Evolutionary conservation across 768 basidiomycete genomes (phyloP), one percentile per base, ranked within the genome.

Genomic region (Atractiella rhizophila): DNA sequence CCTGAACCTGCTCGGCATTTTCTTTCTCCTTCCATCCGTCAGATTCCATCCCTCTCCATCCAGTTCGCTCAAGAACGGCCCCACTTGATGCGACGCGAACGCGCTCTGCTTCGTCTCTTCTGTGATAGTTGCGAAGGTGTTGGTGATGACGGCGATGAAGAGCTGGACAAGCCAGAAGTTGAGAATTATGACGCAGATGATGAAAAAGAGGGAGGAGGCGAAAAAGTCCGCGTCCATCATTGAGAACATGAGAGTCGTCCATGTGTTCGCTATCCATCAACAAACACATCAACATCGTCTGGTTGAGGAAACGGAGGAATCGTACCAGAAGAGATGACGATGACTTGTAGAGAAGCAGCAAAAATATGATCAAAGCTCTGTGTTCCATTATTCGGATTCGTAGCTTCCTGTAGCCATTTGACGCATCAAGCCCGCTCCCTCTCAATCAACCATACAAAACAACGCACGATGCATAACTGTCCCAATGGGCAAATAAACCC

Each of bases 71-170:
- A 12, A 41, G n/a, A 7, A 34, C 23, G 18, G 16, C 23, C 19
- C 18, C 32, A 23, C 16, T 16, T 5, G n/a, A 13, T 33, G 7
- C 28, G 28, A 18, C 27, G 82, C 83, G 56, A 94, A 96, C 0
- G 86, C 88, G 56, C 79, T 83, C 56, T 75, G 76, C 56, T 73
- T 70, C 3, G 86, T 91, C 52, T 81, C 74, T 4, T 70, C 66
- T 27, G 81, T 65, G 45, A 91, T 91, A 13, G 76, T 78, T 15
- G 71, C 71, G 56, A 96, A 96, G 0, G 80, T 79, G 53, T 82
- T 77, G 23, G 82, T 81, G 47, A 88, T 86, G n/a, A 91, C 83
- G 15, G 86, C 85, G 42, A 91, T 80, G 55, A 86, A 77, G 16
- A 51, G 33, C 16, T 49, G 45, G 16, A 50, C 38, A 13, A 51